Conservation (phyloP, 768 basidiomycete species). For the Psilocybe azurescens region DNA sequence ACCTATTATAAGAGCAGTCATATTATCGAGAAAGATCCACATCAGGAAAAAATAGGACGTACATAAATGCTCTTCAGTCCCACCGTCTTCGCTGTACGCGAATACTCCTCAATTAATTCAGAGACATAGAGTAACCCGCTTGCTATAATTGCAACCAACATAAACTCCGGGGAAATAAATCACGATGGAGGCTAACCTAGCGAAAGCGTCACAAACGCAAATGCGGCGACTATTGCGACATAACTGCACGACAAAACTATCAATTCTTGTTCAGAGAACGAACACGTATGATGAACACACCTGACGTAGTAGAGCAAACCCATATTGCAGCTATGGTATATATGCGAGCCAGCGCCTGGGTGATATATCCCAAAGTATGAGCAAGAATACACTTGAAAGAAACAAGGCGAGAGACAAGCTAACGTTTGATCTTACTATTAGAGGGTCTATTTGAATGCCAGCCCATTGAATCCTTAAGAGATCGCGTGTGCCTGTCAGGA, state of each 20-base stretch:
- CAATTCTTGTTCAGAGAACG: conserved; percentile 5
- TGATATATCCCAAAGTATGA: background rate
- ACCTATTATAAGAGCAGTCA: conserved; percentile 46
- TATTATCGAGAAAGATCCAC: background rate
- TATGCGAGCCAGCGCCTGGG: conserved; percentile 13
- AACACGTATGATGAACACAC: conserved; percentile 35
- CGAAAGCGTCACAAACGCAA: conserved; percentile 91
- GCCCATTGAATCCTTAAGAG: too few species aligned
- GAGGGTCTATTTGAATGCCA: too few species aligned
- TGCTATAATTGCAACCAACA: conserved; percentile 51
- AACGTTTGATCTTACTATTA: too few species aligned
- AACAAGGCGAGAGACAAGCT: background rate
- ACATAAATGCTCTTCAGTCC: conserved; percentile 92
- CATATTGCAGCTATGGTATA: conserved; percentile 36
- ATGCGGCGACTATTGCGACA: conserved; percentile 74
- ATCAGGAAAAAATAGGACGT: conserved; percentile 34
- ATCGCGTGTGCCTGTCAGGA: background rate
- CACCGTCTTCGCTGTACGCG: conserved; percentile 76
- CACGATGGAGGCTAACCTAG: conserved; percentile 60
- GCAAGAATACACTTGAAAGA: conserved; percentile 2
- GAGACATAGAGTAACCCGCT: conserved; percentile 94
- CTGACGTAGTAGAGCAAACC: conserved; percentile 66
- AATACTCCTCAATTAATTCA: conserved; percentile 95
- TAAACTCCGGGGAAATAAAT: background rate
- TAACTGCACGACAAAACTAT: conserved; percentile 53